phyloP scores from a whole-genome alignment of 306 rosid species.

The Glycine soja region DNA sequence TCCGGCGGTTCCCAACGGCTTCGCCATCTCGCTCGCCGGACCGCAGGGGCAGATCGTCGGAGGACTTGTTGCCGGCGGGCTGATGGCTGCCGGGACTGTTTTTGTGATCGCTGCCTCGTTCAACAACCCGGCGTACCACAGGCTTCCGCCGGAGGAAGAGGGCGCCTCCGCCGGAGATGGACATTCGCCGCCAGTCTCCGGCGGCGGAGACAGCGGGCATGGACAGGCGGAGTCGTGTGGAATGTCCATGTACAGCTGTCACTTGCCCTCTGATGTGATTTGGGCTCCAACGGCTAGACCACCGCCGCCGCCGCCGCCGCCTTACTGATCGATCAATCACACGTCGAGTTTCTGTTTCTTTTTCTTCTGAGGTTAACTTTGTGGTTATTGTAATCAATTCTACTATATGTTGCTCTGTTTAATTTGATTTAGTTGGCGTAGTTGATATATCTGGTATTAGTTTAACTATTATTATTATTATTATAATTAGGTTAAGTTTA shows the following conservation, averaged over 20 bases:
- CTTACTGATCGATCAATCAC: slow-evolving; percentile 58
- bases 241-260: slow-evolving; percentile 79
- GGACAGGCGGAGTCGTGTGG: slow-evolving; percentile 69
- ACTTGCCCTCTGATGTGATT: slow-evolving; percentile 72
- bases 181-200: slow-evolving; percentile 56
- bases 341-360: neutral
- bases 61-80: slow-evolving; percentile 69
- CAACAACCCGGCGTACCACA: slow-evolving; percentile 75
- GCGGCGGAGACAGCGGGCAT: slow-evolving; percentile 67
- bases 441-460: slow-evolving; percentile 17
- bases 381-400: slow-evolving; percentile 27
- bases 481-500: slow-evolving; percentile 19
- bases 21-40: slow-evolving; percentile 86
- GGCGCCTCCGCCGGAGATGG: slow-evolving; percentile 53
- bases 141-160: slow-evolving; percentile 74
- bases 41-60: slow-evolving; percentile 98
- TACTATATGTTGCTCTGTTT: neutral
- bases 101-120: slow-evolving; percentile 75
- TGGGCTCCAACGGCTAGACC: slow-evolving; percentile 90
- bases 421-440: slow-evolving; percentile 16
- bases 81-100: slow-evolving; percentile 81
- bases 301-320: slow-evolving; percentile 61
- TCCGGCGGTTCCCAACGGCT: slow-evolving; percentile 58
- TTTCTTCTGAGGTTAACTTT: neutral
- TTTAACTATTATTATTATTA: neutral